Percentiles rank a stretch among this genome's conserved stretches.
These are phyloP conservation scores for Quillaja saponaria DNA, from an alignment of 306 rosid species.

Conservation along the genomic window DNA sequence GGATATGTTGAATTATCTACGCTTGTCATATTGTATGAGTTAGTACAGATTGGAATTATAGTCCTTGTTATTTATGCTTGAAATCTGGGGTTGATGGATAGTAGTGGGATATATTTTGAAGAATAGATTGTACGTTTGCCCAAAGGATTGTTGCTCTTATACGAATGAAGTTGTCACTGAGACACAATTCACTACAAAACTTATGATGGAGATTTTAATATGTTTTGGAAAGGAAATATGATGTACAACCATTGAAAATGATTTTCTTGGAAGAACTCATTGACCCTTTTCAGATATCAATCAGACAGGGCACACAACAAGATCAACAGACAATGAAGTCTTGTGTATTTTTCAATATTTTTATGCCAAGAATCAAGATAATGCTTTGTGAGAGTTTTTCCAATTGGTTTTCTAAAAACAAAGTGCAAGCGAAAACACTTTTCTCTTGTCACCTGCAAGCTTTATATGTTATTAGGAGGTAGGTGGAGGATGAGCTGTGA, in stretches of 20 bases:
- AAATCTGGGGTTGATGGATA: not conserved
- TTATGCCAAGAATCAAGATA: not conserved
- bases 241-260: conserved; percentile 51
- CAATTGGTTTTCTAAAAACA: conserved; percentile 6
- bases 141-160: conserved; percentile 11
- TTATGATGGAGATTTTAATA: conserved; percentile 43
- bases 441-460: not conserved
- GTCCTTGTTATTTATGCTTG: too few species aligned
- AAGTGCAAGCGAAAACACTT: not conserved
- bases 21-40: conserved; percentile 1
- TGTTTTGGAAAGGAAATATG: conserved; percentile 40
- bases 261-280: conserved; percentile 39
- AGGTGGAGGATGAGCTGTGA: conserved; percentile 3
- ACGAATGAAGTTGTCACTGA: conserved; percentile 7
- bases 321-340: not conserved
- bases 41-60: too few species aligned
- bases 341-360: conserved; percentile 3
- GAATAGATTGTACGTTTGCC: conserved; percentile 6
- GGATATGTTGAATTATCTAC: conserved; percentile 16
- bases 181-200: conserved; percentile 4
- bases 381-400: not conserved
- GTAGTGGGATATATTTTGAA: conserved; percentile 6
- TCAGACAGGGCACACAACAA: not conserved
- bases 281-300: conserved; percentile 42
- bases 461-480: not conserved